These are phyloP conservation scores for Picea abies DNA, from an alignment of 83 land plant genomes.

Conservation along the genomic window DNA sequence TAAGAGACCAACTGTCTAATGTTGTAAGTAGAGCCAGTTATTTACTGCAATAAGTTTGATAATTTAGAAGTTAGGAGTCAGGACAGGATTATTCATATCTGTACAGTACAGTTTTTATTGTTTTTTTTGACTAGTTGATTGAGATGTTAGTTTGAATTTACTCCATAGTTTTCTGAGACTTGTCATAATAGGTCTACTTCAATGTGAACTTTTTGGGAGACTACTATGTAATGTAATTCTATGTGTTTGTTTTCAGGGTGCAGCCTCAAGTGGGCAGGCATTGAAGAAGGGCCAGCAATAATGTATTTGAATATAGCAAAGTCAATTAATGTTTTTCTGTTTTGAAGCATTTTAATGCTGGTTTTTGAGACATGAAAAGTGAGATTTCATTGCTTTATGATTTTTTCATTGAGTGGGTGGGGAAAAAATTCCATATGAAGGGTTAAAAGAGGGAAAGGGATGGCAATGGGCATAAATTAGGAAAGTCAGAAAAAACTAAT, in stretches of 20 bases:
- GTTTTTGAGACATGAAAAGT: neutral
- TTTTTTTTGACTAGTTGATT: neutral
- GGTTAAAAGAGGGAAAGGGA: neutral
- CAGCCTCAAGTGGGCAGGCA: constrained; percentile 12
- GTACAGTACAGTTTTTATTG: neutral
- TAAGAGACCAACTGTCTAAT: constrained; percentile 47
- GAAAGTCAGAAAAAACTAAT: neutral
- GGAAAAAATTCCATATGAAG: neutral
- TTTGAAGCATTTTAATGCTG: neutral
- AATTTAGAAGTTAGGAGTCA: no score
- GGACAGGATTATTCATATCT: no score
- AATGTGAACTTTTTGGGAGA: neutral
- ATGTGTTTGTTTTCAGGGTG: constrained; percentile 3
- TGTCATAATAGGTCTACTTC: neutral
- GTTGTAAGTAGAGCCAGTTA: constrained; percentile 17
- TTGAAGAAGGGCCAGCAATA: constrained; percentile 2
- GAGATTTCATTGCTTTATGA: neutral
- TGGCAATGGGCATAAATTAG: neutral
- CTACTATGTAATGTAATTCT: neutral
- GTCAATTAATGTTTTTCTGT: neutral
- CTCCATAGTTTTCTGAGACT: neutral
- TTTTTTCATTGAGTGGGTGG: neutral
- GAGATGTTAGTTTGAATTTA: neutral
- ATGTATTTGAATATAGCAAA: neutral
- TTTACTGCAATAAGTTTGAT: no score